phyloP scores from a whole-genome alignment of 306 rosid species.

The Ormosia emarginata region DNA sequence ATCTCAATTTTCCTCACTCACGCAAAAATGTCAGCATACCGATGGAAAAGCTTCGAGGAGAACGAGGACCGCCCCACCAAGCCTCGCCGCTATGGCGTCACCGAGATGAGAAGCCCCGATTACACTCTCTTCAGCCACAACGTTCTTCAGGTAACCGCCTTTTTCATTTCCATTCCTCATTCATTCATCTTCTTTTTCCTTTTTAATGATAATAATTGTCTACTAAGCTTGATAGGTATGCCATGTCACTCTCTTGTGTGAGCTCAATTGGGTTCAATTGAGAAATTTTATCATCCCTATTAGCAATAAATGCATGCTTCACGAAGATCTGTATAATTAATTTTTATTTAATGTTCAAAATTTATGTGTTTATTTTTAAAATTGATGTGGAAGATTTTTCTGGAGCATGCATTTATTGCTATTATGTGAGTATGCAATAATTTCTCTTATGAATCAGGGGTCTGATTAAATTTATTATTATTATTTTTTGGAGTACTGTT shows the following conservation, averaged over 20 bases:
- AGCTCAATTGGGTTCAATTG: background rate
- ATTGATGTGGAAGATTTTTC: no score
- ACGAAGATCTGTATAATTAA: no score
- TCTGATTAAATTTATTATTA: background rate
- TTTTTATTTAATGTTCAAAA: no score
- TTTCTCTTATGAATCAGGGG: background rate
- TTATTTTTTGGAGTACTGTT: background rate
- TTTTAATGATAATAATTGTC: no score
- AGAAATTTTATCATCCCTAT: no score
- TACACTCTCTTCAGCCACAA: slow-evolving; percentile 52
- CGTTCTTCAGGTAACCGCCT: slow-evolving; percentile 54
- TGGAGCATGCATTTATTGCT: no score
- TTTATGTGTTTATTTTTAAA: no score
- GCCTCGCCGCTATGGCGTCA: slow-evolving; percentile 84
- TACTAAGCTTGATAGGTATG: no score
- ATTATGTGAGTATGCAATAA: background rate
- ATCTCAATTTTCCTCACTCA: background rate
- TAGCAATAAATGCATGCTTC: no score
- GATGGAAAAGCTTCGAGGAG: slow-evolving; percentile 77
- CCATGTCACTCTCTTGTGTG: background rate
- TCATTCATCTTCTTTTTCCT: background rate
- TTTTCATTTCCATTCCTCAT: background rate
- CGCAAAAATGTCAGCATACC: slow-evolving; percentile 50
- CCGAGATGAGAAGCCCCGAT: slow-evolving; percentile 77
- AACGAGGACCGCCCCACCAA: slow-evolving; percentile 87